Conservation (phyloP, 371 early-diverging fungal genomes). For the Rhizopus delemar region DNA sequence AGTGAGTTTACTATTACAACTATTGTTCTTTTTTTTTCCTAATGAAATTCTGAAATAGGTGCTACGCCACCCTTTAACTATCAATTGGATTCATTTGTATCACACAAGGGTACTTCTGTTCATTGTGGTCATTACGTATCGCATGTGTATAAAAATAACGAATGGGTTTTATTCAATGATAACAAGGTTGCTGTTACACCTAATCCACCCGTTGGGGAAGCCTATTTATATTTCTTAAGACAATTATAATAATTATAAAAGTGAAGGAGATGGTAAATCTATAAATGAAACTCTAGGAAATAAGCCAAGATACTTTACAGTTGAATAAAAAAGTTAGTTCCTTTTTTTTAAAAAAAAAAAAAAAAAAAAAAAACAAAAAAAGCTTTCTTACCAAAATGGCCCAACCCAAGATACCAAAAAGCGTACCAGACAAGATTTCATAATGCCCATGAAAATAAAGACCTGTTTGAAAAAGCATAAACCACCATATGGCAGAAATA, state of each 20-base stretch:
- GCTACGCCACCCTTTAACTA: slow-evolving; percentile 63
- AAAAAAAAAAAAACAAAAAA: neutral
- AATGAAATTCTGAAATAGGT: slow-evolving; percentile 29
- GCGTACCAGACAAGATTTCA: slow-evolving; percentile 72
- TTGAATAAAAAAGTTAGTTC: neutral
- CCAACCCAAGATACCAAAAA: slow-evolving; percentile 76
- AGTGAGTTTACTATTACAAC: slow-evolving; percentile 1
- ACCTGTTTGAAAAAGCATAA: slow-evolving; percentile 77
- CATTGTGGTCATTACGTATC: slow-evolving; percentile 97
- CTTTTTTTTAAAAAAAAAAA: neutral
- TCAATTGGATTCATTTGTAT: slow-evolving; percentile 80
- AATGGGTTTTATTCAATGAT: slow-evolving; percentile 95
- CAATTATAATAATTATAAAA: slow-evolving; percentile 23
- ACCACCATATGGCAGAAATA: slow-evolving; percentile 65
- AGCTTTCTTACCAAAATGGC: slow-evolving; percentile 39
- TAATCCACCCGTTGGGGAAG: slow-evolving; percentile 69
- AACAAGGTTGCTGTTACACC: slow-evolving; percentile 83
- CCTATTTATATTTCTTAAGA: slow-evolving; percentile 71
- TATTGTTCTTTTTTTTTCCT: neutral
- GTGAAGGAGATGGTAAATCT: slow-evolving; percentile 21
- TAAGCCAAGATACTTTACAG: slow-evolving; percentile 38
- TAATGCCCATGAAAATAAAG: slow-evolving; percentile 78
- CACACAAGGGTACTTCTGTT: slow-evolving; percentile 95
- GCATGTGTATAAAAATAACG: slow-evolving; percentile 69
- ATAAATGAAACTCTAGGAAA: slow-evolving; percentile 33